phyloP scores from a whole-genome alignment of 139 green algal genomes.

The Mesostigma viride region DNA sequence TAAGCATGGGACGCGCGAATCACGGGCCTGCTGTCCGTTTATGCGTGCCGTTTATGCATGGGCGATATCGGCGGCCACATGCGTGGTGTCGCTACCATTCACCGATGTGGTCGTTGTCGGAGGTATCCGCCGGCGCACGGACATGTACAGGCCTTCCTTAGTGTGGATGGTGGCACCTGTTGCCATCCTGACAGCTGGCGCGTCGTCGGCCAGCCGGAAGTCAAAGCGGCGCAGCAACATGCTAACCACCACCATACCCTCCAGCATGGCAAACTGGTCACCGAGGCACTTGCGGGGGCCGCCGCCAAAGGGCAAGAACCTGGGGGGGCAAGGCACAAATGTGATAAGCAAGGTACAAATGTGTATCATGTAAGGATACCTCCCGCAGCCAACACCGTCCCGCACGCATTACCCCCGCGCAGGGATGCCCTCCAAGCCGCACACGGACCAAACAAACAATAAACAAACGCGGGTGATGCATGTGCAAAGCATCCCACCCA shows the following conservation, averaged over 20 bases:
- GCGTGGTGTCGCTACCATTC: too few species aligned
- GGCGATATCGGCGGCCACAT: too few species aligned
- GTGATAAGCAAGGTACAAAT: too few species aligned
- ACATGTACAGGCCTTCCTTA: conserved; percentile 36
- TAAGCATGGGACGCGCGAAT: too few species aligned
- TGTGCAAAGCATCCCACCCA: too few species aligned
- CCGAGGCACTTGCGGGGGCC: conserved; percentile 85
- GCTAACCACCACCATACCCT: conserved; percentile 49
- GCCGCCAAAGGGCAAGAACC: conserved; percentile 26
- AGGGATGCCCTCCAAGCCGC: neutral
- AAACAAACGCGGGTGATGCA: too few species aligned
- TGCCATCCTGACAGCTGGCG: conserved; percentile 26
- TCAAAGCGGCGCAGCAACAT: conserved; percentile 76
- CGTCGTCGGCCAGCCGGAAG: conserved; percentile 30
- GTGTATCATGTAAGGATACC: too few species aligned
- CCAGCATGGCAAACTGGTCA: conserved; percentile 60
- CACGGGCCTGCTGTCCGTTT: too few species aligned
- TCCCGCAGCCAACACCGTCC: too few species aligned
- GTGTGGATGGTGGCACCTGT: conserved; percentile 46
- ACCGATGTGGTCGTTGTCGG: too few species aligned
- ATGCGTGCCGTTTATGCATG: too few species aligned
- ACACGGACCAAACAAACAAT: too few species aligned
- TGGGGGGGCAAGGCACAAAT: neutral
- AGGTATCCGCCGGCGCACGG: neutral
- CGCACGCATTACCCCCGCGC: neutral